A percentile compares a stretch with the other conserved stretches of the same genome.
Evolutionary conservation across 495 filamentous ascomycete genomes (phyloP).

Genomic region (Pseudevernia furfuracea): DNA sequence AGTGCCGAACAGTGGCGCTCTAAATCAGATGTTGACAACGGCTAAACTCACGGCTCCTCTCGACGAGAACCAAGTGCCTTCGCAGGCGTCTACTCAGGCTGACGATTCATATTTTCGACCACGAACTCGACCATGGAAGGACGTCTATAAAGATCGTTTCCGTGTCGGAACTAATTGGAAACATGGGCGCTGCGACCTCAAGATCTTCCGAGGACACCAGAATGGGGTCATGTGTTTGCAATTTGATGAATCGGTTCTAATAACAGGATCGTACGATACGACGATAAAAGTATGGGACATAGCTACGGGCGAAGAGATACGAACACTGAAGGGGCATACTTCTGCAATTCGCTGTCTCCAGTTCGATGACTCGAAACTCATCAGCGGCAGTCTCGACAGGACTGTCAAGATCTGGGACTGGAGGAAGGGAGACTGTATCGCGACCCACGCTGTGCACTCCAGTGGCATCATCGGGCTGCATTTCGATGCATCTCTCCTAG

Average conservation of each 20-base stretch:
- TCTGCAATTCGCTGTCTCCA: conserved; percentile 79
- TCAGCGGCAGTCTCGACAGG: conserved; percentile 73
- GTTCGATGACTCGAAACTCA: conserved; percentile 85
- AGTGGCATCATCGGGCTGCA: conserved; percentile 78
- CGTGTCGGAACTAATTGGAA: conserved; percentile 95
- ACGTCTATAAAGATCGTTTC: conserved; percentile 81
- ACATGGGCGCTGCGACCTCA: conserved; percentile 75
- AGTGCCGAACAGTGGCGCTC: neutral
- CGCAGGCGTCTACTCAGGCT: conserved; percentile 30
- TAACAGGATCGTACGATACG: conserved; percentile 90
- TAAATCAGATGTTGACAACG: neutral
- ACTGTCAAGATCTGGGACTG: conserved; percentile 94
- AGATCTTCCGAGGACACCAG: conserved; percentile 76
- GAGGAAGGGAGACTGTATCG: conserved; percentile 82
- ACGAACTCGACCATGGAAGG: conserved; percentile 75
- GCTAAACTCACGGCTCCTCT: neutral
- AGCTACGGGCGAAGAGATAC: conserved; percentile 74
- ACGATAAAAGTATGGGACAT: conserved; percentile 96
- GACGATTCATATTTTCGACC: conserved; percentile 40
- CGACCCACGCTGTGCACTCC: conserved; percentile 67
- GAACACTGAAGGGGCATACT: conserved; percentile 74
- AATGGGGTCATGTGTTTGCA: conserved; percentile 96
- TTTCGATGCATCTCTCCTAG: conserved; percentile 74
- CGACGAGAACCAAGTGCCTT: conserved; percentile 22
- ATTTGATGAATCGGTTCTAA: conserved; percentile 69